Evolutionary conservation across 805 yeast species (phyloP), one percentile per base, ranked within the genome.

Genomic region (Blastobotrys mokoenaii): DNA sequence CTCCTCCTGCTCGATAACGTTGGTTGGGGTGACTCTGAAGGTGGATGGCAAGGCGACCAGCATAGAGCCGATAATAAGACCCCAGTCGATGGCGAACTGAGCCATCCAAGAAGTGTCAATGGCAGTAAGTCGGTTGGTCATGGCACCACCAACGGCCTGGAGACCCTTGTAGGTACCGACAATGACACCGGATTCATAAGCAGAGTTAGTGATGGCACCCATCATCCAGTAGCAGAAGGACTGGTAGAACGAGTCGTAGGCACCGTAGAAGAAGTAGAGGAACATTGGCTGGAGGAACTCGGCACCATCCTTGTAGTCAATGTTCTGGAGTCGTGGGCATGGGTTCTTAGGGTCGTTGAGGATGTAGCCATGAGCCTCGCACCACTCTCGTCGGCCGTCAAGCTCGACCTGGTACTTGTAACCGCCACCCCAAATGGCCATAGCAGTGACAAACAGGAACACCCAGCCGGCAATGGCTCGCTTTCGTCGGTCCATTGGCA

Each of bases 111-210:
- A 45, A 12, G 44, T 46, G 12, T 55, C 59, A 30, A 63, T 50
- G 18, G 76, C 72, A 56, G 76, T 80, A 50, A 76, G 60, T 51
- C 78, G 64, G 82, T 81, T 79, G 8, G 72, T 72, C 50, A 78
- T 67, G 20, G 80, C 82, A n/a, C 80, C 77, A 57, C 79, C 81
- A 7, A 79, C 80, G 30, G 77, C 69, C 63, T 79, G 83, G 47
- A 76, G 59, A 46, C 79, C 74, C 64, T 79, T 79, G 65, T 76
- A 78, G 57, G 73, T 71, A 34, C 81, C 82, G 18, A 79, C 79
- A 52, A 76, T 70, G 49, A 77, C 61, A 31, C 80, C 76, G 39
- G 67, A 64, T 55, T 69, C 73, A 60, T 73, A 69, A 31, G 80
- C 73, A 54, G 72, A 70, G 57, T 78, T 78, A 41, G 81, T 69